These are phyloP conservation scores for Gillenia trifoliata DNA, from an alignment of 306 rosid genomes.

Conservation along the genomic window DNA sequence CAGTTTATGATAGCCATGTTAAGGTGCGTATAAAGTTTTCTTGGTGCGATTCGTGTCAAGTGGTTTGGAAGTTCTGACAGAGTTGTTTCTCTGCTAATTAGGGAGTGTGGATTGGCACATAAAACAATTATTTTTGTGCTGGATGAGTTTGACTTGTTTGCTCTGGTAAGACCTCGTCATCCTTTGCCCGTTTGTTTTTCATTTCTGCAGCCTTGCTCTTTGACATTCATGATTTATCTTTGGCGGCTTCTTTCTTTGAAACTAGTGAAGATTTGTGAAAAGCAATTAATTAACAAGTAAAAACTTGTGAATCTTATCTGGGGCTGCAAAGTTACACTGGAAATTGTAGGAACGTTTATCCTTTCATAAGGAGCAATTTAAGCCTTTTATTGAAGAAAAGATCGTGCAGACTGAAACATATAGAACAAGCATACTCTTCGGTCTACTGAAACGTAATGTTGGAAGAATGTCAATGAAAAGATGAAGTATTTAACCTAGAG, in stretches of 20 bases:
- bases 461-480: not conserved
- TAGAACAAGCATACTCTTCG: not conserved
- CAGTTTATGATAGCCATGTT: conserved; percentile 89
- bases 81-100: conserved; percentile 33
- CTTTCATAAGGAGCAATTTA: not conserved
- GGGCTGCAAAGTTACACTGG: not conserved
- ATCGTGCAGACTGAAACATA: not conserved
- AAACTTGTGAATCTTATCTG: not conserved
- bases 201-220: conserved; percentile 18
- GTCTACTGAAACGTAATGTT: not conserved
- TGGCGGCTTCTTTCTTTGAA: not conserved
- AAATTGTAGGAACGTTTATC: not conserved
- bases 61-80: conserved; percentile 16
- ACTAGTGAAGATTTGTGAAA: not conserved
- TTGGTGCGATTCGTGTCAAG: conserved; percentile 5
- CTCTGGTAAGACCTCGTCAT: conserved; percentile 58
- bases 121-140: conserved; percentile 76
- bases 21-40: conserved; percentile 44
- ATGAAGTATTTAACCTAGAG: not conserved
- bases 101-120: conserved; percentile 95
- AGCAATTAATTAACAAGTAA: not conserved
- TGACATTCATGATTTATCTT: conserved; percentile 2
- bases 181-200: conserved; percentile 10
- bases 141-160: conserved; percentile 93
- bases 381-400: not conserved